These are phyloP conservation scores for Xylaria sp. DNA, from an alignment of 2,329 filamentous ascomycete species.

Conservation along the genomic window DNA sequence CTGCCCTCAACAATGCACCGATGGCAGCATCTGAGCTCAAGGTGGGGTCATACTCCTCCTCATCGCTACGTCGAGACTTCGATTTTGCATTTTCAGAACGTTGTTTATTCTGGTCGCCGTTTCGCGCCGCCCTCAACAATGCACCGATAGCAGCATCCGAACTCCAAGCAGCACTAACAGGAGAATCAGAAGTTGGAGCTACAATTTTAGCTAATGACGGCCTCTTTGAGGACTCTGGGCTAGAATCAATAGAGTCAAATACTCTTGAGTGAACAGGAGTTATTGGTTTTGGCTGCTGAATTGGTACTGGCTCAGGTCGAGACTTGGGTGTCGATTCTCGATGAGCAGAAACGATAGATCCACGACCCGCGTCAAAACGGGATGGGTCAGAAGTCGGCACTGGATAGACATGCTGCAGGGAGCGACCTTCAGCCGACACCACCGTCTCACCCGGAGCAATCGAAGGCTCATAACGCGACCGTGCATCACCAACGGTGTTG, in stretches of 20 bases:
- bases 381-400: conserved; percentile 72
- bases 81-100: conserved; percentile 51
- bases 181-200: conserved; percentile 59
- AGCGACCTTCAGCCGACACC: conserved; percentile 50
- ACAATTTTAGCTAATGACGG: conserved; percentile 54
- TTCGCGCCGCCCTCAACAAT: conserved; percentile 54
- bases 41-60: conserved; percentile 41
- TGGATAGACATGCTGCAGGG: conserved; percentile 73
- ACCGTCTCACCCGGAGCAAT: conserved; percentile 51
- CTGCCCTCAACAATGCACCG: conserved; percentile 55
- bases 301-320: conserved; percentile 69
- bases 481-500: conserved; percentile 39
- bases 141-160: conserved; percentile 63
- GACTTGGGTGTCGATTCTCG: conserved; percentile 54
- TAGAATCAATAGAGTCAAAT: conserved; percentile 64
- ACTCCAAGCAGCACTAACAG: conserved; percentile 59
- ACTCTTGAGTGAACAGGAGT: conserved; percentile 76
- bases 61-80: conserved; percentile 41
- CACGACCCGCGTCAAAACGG: conserved; percentile 67
- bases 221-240: conserved; percentile 50
- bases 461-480: conserved; percentile 52
- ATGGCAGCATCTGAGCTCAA: conserved; percentile 60
- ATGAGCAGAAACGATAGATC: conserved; percentile 58
- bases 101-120: conserved; percentile 46
- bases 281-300: conserved; percentile 88